These are phyloP conservation scores for Limonium bicolor DNA, from an alignment of 148 eudicot genomes.

Conservation along the genomic window DNA sequence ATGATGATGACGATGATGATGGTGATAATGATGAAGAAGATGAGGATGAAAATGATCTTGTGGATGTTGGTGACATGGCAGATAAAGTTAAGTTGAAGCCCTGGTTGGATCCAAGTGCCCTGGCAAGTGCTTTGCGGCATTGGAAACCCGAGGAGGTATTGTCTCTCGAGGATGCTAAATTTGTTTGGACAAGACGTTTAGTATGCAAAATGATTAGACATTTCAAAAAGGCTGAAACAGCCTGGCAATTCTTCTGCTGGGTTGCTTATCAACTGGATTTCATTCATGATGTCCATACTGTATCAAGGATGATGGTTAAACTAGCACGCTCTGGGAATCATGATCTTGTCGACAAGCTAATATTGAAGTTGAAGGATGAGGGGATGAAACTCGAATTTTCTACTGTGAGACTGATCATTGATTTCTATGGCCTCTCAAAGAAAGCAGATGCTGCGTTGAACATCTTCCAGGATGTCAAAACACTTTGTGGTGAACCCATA, in stretches of 20 bases:
- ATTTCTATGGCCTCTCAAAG: constrained; percentile 49
- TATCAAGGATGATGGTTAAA: constrained; percentile 47
- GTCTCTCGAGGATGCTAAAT: constrained; percentile 52
- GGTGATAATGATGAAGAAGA: constrained; percentile 15
- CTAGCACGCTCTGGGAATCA: constrained; percentile 39
- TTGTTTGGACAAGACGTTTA: constrained; percentile 79
- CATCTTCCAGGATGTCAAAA: constrained; percentile 31
- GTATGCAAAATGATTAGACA: constrained; percentile 73
- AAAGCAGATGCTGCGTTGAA: constrained; percentile 57
- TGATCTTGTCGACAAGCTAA: constrained; percentile 40
- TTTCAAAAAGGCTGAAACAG: constrained; percentile 60
- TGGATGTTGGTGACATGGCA: constrained; percentile 6
- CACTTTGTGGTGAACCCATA: constrained; percentile 34
- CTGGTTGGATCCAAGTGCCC: constrained; percentile 83
- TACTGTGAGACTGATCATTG: constrained; percentile 48
- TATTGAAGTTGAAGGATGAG: constrained; percentile 35
- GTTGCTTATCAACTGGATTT: constrained; percentile 62
- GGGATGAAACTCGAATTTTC: constrained; percentile 38
- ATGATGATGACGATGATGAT: constrained; percentile 23
- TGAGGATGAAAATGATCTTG: constrained; percentile 10
- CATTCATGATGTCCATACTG: constrained; percentile 64
- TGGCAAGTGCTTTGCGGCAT: constrained; percentile 53
- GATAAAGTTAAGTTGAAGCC: constrained; percentile 49
- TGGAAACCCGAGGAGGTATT: constrained; percentile 66
- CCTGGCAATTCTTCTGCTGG: constrained; percentile 77